These are phyloP conservation scores for Colletotrichum melonis DNA, from an alignment of 2,329 filamentous ascomycete species.

Conservation along the genomic window DNA sequence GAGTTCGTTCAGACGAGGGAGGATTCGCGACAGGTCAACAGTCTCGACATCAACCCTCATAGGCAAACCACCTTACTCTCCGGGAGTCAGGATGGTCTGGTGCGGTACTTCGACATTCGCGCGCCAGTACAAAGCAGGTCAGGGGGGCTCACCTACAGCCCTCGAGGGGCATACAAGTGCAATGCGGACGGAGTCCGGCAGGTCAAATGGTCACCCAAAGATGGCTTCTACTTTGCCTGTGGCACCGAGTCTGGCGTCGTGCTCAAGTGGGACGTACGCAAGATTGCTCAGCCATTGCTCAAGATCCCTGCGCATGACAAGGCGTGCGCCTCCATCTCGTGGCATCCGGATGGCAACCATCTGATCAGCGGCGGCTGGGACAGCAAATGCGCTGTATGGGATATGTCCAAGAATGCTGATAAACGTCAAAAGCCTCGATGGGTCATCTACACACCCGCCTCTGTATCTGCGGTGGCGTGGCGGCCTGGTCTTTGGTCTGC, in stretches of 20 bases:
- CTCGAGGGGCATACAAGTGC: slow-evolving; percentile 56
- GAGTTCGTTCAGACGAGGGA: slow-evolving; percentile 70
- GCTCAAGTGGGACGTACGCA: slow-evolving; percentile 73
- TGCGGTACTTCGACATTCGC: slow-evolving; percentile 70
- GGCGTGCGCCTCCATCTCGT: slow-evolving; percentile 69
- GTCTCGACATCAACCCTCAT: slow-evolving; percentile 72
- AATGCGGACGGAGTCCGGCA: slow-evolving; percentile 69
- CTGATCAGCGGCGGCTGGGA: slow-evolving; percentile 73
- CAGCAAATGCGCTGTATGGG: slow-evolving; percentile 73
- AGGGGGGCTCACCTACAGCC: slow-evolving; percentile 60
- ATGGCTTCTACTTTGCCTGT: slow-evolving; percentile 72
- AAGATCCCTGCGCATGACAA: slow-evolving; percentile 72
- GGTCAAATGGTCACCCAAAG: slow-evolving; percentile 73
- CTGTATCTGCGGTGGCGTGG: slow-evolving; percentile 71
- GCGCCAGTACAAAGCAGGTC: slow-evolving; percentile 59
- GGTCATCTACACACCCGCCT: slow-evolving; percentile 70
- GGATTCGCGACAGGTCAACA: slow-evolving; percentile 72
- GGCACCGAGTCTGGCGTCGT: slow-evolving; percentile 72
- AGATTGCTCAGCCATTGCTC: slow-evolving; percentile 62
- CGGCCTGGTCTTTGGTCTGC: slow-evolving; percentile 74
- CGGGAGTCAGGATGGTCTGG: slow-evolving; percentile 72
- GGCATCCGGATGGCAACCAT: slow-evolving; percentile 77
- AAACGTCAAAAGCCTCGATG: slow-evolving; percentile 74
- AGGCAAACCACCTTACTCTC: slow-evolving; percentile 68
- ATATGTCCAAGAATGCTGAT: slow-evolving; percentile 68